These are phyloP conservation scores for Heliamphora pulchella DNA, from an alignment of 179 eudicot species.

Conservation along the genomic window DNA sequence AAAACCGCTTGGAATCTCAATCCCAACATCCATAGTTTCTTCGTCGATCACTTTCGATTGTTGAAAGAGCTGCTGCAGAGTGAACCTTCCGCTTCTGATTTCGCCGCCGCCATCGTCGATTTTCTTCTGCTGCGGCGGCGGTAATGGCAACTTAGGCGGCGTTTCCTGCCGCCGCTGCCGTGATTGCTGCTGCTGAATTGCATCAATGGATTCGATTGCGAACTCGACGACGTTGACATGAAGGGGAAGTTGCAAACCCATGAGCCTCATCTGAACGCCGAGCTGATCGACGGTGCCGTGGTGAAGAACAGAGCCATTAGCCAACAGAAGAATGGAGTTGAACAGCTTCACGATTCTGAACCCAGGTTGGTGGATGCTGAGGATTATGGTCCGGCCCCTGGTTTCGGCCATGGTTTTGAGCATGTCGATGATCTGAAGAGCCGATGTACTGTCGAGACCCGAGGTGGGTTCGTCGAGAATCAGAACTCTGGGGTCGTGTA, in stretches of 20 bases:
- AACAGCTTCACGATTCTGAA: slow-evolving; percentile 80
- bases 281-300: slow-evolving; percentile 79
- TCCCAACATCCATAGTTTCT: slow-evolving; percentile 28
- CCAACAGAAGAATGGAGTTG: slow-evolving; percentile 62
- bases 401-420: slow-evolving; percentile 79
- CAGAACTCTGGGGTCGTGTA: slow-evolving; percentile 76
- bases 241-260: slow-evolving; percentile 61
- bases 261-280: slow-evolving; percentile 31
- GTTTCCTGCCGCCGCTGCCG: slow-evolving; percentile 20
- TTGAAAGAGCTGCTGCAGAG: slow-evolving; percentile 82
- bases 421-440: slow-evolving; percentile 83
- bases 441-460: slow-evolving; percentile 86
- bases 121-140: slow-evolving; percentile 13
- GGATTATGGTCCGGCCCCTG: slow-evolving; percentile 58
- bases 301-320: slow-evolving; percentile 71
- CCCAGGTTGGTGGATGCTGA: slow-evolving; percentile 94
- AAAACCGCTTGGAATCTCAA: slow-evolving; percentile 24
- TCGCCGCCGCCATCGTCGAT: slow-evolving; percentile 15
- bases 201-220: slow-evolving; percentile 80
- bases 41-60: slow-evolving; percentile 74
- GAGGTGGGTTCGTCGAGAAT: slow-evolving; percentile 98
- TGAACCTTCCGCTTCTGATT: slow-evolving; percentile 27
- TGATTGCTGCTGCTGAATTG: slow-evolving; percentile 34
- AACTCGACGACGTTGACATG: slow-evolving; percentile 75
- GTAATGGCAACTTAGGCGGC: slow-evolving; percentile 16